Evolutionary conservation across 345 rosid genomes (phyloP), one percentile per base, ranked within the genome.

Genomic region (Anacardium occidentale): DNA sequence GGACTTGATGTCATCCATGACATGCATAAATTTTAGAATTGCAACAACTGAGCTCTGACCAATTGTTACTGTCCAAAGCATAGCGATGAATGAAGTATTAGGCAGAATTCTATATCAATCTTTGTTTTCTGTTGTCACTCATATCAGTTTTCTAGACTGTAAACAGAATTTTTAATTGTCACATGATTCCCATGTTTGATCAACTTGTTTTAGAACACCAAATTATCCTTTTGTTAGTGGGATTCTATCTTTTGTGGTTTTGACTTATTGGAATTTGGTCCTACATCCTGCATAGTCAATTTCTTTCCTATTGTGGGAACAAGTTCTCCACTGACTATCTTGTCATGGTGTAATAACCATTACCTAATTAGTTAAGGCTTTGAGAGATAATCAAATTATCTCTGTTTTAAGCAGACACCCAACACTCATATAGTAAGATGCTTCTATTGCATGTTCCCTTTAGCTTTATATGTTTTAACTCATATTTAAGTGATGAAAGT

Each of bases 171-270:
- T 48, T 54, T 37, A 64, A 69, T 64, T 64, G 20, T 20, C 54
- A 59, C 68, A 8, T n/a, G 64, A 20, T 22, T 74, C 69, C 54
- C 10, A 14, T 61, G 22, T 52, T 44, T 58, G 71, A 71, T 67
- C 24, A 47, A 29, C 56, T 78, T 74, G 58, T 65, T 78, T 64
- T 73, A 68, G 71, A 71, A 73, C 76, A 17, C 25, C 55, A 24
- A 52, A 48, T 64, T 64, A 42, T 58, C 62, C 48, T 40, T 68
- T 69, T 13, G 24, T 57, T 69, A 59, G 72, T 76, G 79, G 77
- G 57, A 32, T 64, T 62, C 53, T 45, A 34, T 62, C 18, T 66
- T 45, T 51, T 26, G 68, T 67, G 3, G 66, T 22, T 64, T 62
- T 50, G 59, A 44, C 56, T 40, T 47, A 45, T 10, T 56, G 71